phyloP scores from a whole-genome alignment of 202 grass and related monocot species.

The Cymbopogon flexuosus region DNA sequence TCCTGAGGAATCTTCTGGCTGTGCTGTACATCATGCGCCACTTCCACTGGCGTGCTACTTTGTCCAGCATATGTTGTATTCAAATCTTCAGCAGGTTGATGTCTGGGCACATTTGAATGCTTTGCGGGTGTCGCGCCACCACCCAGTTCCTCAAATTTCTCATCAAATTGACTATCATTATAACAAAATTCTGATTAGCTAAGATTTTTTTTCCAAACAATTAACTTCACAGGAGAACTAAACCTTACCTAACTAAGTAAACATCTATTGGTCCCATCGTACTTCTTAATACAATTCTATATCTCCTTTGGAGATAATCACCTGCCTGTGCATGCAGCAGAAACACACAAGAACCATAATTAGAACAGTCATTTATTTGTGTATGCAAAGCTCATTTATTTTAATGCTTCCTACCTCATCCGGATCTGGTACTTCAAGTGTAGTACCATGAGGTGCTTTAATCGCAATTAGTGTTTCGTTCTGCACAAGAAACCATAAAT shows the following conservation, averaged over 20 bases:
- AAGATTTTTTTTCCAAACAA: background rate
- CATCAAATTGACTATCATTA: constrained; percentile 79
- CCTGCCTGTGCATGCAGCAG: constrained; percentile 54
- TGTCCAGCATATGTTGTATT: constrained; percentile 24
- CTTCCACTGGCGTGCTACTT: constrained; percentile 24
- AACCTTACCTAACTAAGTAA: constrained; percentile 91
- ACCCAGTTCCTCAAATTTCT: constrained; percentile 74
- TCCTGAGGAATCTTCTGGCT: constrained; percentile 33
- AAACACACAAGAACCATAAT: constrained; percentile 14
- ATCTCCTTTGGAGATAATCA: constrained; percentile 97
- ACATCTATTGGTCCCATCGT: constrained; percentile 99
- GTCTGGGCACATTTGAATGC: constrained; percentile 20
- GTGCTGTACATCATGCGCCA: constrained; percentile 36
- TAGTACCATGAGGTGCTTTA: constrained; percentile 98
- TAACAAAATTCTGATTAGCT: constrained; percentile 31
- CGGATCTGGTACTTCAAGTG: constrained; percentile 92
- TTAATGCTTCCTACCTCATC: constrained; percentile 66
- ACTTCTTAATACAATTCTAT: constrained; percentile 94
- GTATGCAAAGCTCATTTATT: background rate
- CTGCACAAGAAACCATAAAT: constrained; percentile 42
- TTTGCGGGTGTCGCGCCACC: constrained; percentile 44
- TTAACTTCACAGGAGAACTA: constrained; percentile 18
- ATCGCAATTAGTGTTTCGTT: constrained; percentile 96
- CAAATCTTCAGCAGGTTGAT: constrained; percentile 20
- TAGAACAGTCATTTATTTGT: constrained; percentile 22